A percentile compares a stretch with the other conserved stretches of the same genome.
Evolutionary conservation across 345 rosid genomes (phyloP).

Genomic region (Salix brachista): DNA sequence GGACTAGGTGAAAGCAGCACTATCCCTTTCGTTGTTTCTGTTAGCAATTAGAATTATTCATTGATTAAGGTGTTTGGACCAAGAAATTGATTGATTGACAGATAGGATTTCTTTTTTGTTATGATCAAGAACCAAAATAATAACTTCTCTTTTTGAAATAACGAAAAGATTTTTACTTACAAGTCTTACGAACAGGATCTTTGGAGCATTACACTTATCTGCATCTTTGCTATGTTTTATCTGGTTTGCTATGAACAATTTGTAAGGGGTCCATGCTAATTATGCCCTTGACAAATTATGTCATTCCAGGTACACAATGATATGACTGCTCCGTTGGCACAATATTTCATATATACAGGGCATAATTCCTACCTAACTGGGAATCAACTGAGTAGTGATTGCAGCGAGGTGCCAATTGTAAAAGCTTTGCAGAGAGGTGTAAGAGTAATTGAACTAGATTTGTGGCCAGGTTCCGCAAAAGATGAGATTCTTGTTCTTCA

Average conservation of each 20-base stretch:
- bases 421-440: conserved; percentile 76
- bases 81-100: background rate
- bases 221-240: background rate
- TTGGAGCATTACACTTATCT: background rate
- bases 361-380: conserved; percentile 94
- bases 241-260: conserved; percentile 3
- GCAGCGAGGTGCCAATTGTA: conserved; percentile 84
- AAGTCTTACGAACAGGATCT: background rate
- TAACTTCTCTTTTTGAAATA: background rate
- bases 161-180: background rate
- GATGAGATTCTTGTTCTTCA: conserved; percentile 76
- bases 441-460: conserved; percentile 87
- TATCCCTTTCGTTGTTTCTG: background rate
- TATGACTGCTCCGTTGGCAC: conserved; percentile 81
- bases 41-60: background rate
- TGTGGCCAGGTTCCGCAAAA: conserved; percentile 80
- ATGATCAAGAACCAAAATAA: background rate
- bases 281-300: conserved; percentile 12
- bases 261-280: background rate
- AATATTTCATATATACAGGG: conserved; percentile 85
- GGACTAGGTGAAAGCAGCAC: background rate
- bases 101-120: background rate
- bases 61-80: background rate
- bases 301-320: conserved; percentile 76
- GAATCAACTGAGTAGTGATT: conserved; percentile 88